Conservation (phyloP, 495 filamentous ascomycete genomes). For the Evansstolkia leycettana region DNA sequence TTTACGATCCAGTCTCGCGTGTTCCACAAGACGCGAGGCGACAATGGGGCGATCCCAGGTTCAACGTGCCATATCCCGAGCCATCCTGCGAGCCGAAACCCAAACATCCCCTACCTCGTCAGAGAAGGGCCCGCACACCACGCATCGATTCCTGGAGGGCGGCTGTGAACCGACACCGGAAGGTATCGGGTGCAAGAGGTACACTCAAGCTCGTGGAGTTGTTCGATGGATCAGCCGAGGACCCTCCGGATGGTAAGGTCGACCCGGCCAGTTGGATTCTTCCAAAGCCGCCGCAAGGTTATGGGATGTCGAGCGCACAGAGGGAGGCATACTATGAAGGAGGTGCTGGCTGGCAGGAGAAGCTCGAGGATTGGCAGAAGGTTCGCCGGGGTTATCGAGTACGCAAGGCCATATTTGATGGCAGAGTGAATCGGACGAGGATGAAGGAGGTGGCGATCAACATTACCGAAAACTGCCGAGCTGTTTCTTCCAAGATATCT, state of each 20-base stretch:
- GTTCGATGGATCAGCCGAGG: slow-evolving; percentile 26
- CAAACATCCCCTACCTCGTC: slow-evolving; percentile 15
- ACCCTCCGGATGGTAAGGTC: slow-evolving; percentile 26
- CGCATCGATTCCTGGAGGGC: slow-evolving; percentile 30
- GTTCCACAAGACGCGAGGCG: slow-evolving; percentile 21
- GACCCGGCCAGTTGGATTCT: slow-evolving; percentile 31
- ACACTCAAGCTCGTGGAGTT: slow-evolving; percentile 16
- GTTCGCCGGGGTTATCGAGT: slow-evolving; percentile 24
- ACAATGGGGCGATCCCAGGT: slow-evolving; percentile 25
- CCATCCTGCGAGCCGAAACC: slow-evolving; percentile 8
- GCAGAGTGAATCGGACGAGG: slow-evolving; percentile 22
- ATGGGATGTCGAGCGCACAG: slow-evolving; percentile 23
- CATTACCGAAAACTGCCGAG: slow-evolving; percentile 11
- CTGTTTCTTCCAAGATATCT: slow-evolving; percentile 7
- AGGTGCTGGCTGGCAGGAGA: slow-evolving; percentile 32
- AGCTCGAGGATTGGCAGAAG: slow-evolving; percentile 27
- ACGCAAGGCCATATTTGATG: slow-evolving; percentile 22
- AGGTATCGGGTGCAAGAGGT: slow-evolving; percentile 13
- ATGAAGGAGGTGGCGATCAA: slow-evolving; percentile 17
- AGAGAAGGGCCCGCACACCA: slow-evolving; percentile 13
- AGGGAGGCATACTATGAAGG: slow-evolving; percentile 29
- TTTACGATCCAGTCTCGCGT: slow-evolving; percentile 26
- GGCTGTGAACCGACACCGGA: slow-evolving; percentile 23
- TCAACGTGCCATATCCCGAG: slow-evolving; percentile 18
- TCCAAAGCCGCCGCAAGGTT: slow-evolving; percentile 30